These are phyloP conservation scores for Chrysochromulina tobinii DNA, from an alignment of 78 protist genomes.

Conservation along the genomic window DNA sequence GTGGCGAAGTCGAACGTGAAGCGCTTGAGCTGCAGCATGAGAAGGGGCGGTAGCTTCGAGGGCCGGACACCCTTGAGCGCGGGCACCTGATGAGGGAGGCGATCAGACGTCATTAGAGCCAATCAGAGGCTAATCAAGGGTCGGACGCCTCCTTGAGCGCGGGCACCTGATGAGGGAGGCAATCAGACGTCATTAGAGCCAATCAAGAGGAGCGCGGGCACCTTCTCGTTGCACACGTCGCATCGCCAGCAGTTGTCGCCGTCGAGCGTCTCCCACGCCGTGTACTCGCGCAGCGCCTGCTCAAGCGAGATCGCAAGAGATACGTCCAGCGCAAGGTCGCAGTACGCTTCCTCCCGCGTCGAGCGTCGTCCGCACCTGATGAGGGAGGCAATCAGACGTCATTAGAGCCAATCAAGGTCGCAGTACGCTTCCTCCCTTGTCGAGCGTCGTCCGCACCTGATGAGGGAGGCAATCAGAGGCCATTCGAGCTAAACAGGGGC, in stretches of 20 bases:
- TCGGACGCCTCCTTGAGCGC: slow-evolving; percentile 35
- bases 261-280: neutral
- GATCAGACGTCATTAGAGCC: too few species aligned
- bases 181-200: too few species aligned
- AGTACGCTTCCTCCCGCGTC: neutral
- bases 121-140: neutral
- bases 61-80: slow-evolving; percentile 46
- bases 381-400: too few species aligned
- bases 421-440: neutral
- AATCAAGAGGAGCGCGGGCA: neutral
- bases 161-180: neutral
- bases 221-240: neutral
- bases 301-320: neutral
- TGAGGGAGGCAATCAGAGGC: neutral
- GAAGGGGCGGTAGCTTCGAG: slow-evolving; percentile 48
- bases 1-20: slow-evolving; percentile 39
- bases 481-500: too few species aligned
- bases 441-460: neutral
- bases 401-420: neutral
- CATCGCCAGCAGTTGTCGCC: neutral
- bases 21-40: slow-evolving; percentile 66
- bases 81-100: neutral
- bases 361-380: neutral
- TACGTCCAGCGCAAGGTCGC: slow-evolving; percentile 19
- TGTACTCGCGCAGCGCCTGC: slow-evolving; percentile 4